Conservation (phyloP, 2,329 filamentous ascomycete genomes). For the Xylaria sp. region DNA sequence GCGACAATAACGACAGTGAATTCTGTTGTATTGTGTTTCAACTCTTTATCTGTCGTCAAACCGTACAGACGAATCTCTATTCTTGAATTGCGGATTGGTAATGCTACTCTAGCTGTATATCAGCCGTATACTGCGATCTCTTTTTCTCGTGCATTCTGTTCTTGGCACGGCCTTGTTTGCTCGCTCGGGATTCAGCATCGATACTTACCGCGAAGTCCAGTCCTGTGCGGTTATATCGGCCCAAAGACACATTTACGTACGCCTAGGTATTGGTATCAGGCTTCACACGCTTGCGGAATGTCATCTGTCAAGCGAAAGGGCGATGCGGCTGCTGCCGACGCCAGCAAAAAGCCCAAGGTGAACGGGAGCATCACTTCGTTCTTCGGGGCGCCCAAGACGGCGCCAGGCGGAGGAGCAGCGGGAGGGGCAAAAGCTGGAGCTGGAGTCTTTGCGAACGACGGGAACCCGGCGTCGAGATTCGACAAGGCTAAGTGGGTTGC, state of each 20-base stretch:
- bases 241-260: background rate
- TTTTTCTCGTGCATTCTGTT: background rate
- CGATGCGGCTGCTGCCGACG: conserved; percentile 58
- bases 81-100: background rate
- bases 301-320: conserved; percentile 75
- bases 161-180: background rate
- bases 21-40: background rate
- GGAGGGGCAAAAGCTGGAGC: background rate
- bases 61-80: background rate
- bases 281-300: conserved; percentile 52
- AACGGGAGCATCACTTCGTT: conserved; percentile 89
- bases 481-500: conserved; percentile 92
- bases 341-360: conserved; percentile 79
- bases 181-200: background rate
- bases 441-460: conserved; percentile 32
- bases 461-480: conserved; percentile 66
- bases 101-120: background rate
- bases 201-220: background rate
- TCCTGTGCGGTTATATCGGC: background rate
- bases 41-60: background rate
- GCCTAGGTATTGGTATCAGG: conserved; percentile 11
- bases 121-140: conserved; percentile 2
- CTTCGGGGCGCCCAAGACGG: conserved; percentile 76
- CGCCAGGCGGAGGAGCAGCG: background rate
- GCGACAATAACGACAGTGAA: background rate